Base-by-base conservation (phyloP, 495 filamentous ascomycete species). In the Penicillium alfredii region DNA sequence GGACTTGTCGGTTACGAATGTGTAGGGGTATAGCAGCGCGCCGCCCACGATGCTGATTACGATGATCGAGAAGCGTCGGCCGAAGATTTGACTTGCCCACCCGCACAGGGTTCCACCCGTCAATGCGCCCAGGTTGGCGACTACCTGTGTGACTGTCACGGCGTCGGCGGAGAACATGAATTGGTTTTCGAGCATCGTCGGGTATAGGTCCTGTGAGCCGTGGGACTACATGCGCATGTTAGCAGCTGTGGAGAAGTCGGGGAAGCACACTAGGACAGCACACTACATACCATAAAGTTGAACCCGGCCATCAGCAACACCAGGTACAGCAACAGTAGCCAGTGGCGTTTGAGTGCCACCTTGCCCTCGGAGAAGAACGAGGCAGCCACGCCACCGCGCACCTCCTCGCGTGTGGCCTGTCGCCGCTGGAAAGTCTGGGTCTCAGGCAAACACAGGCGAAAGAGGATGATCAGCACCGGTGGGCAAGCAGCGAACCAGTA, bases 191-290 rank as follows among this genome's bases (percentile, higher is more conserved):
- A 95, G 58, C 77, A 95, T 79, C 8, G 85, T 89, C 0, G 88
- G 88, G 55, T 94, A 95, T 12, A 94, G 64, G 61, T 95, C 88
- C 58, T 95, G 88, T 4, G 84, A 88, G 42, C 88, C 88, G 53
- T 95, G 88, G 14, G 84, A 88, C 52, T 56, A 18, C n/a, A n/a
- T n/a, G 18, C 19, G 9, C 2, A 8, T 25, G 30, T 35, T 33
- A 40, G 37, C 11, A 14, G 9, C 12, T 17, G 5, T 5, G 4
- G 14, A n/a, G 14, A 13, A 33, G 21, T 2, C 7, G 8, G 17
- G 11, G 8, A 27, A 14, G 9, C 34, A 26, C 4, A 14, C 3
- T 15, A 19, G 6, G 17, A 37, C 22, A 34, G 4, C 0, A 30
- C 13, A 39, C 13, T 17, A 45, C 56, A 26, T 57, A 76, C 72